phyloP scores from a whole-genome alignment of 352 stramenopile species.

The Phytophthora pisi region DNA sequence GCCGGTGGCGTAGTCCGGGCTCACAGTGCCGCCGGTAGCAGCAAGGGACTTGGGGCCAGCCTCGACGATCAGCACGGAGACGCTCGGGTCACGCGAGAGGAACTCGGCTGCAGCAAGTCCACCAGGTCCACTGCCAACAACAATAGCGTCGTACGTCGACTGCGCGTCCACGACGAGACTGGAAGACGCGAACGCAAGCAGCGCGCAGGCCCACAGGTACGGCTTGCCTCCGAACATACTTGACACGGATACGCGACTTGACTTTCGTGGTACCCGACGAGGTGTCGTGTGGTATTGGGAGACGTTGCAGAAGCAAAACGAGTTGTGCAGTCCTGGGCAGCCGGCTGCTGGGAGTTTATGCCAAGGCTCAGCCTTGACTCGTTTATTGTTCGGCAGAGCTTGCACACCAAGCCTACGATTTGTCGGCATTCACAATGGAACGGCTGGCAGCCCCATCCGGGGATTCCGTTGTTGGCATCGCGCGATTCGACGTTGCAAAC shows the following conservation, averaged over 20 bases:
- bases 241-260: slow-evolving; percentile 1
- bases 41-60: slow-evolving; percentile 51
- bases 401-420: slow-evolving; percentile 11
- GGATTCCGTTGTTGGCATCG: slow-evolving; percentile 3
- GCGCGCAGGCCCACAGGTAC: slow-evolving; percentile 30
- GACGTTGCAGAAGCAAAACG: slow-evolving; percentile 3
- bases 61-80: slow-evolving; percentile 69
- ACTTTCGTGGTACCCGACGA: not conserved
- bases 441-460: slow-evolving; percentile 12
- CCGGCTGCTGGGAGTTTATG: slow-evolving; percentile 6
- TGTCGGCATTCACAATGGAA: slow-evolving; percentile 18
- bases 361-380: not conserved
- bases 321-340: slow-evolving; percentile 3
- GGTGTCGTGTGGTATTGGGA: slow-evolving; percentile 5
- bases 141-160: slow-evolving; percentile 55
- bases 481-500: slow-evolving; percentile 8
- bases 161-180: slow-evolving; percentile 28
- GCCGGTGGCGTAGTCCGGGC: slow-evolving; percentile 44
- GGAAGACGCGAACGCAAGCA: slow-evolving; percentile 26
- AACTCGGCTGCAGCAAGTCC: slow-evolving; percentile 68
- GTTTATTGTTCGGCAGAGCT: not conserved
- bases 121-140: slow-evolving; percentile 63
- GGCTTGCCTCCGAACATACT: slow-evolving; percentile 30
- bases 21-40: slow-evolving; percentile 51
- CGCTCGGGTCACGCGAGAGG: slow-evolving; percentile 53